Evolutionary conservation across 2,329 filamentous ascomycete species (phyloP), one percentile per base, ranked within the genome.

Genomic region (Alternaria sp.): DNA sequence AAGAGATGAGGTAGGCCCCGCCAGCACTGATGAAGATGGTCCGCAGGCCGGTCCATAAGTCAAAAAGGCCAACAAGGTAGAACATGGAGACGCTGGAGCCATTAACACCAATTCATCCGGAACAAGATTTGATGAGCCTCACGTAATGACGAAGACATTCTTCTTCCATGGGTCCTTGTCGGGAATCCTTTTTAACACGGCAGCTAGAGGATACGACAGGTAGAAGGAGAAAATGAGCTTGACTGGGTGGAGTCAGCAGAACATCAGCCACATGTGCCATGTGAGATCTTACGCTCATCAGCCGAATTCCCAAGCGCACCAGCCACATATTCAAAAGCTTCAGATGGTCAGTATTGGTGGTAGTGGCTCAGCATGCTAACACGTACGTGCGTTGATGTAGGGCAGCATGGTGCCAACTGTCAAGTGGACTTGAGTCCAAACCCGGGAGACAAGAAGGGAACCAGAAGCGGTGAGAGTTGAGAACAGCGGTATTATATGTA

Each of bases 201-300:
- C 96, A 51, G 96, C 93, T 58, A 99, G 86, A 3, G 96, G 96
- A 77, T 97, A 99, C 11, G 96, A 98, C 43, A 97, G 81, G 51
- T 99, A 85, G 80, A 98, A 97, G 7, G 92, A 93, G 77, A 90
- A 90, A 73, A 97, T 91, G 72, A 98, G 91, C 80, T 99, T 99
- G 71, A 99, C 94, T 97, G 72, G 61, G 51, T n/a, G 28, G 54
- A n/a, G 54, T 76, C 60, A 74, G 57, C 51, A 30, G 13, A 15
- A 44, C 44, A 6, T 28, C 23, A 7, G 28, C 6, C 36, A 25
- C 30, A 54, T 17, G 63, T 44, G 17, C 19, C 12, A n/a, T 40
- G 25, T 4, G 47, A 32, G 19, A 43, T 64, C 84, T 71, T 82
- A 90, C 88, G 79, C 75, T 91, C 89, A 79, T 91, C 90, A 62